Evolutionary conservation across 164 flowering plant species (phyloP).

Genomic region (Kingdonia uniflora): DNA sequence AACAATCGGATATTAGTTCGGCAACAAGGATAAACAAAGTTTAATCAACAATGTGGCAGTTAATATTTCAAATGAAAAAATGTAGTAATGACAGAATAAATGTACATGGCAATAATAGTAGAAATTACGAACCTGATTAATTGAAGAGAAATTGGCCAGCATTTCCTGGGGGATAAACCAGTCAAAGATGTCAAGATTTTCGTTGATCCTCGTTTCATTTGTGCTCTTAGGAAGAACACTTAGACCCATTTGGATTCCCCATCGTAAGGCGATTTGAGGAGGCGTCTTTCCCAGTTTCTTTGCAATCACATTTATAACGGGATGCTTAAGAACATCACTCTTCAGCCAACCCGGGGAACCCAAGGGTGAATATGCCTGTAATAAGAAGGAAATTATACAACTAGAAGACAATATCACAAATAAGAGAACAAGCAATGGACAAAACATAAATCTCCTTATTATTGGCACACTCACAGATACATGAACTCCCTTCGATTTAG

Average conservation of each 20-base stretch:
- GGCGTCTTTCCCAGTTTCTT: constrained; percentile 68
- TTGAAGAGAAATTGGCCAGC: constrained; percentile 47
- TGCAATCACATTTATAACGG: constrained; percentile 35
- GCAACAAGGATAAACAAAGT: too few species aligned
- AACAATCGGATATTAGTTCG: too few species aligned
- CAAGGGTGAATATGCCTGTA: constrained; percentile 77
- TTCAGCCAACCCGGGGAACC: constrained; percentile 61
- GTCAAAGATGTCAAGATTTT: constrained; percentile 55
- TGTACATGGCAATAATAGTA: background rate
- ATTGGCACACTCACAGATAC: constrained; percentile 46
- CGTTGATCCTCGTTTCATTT: constrained; percentile 49
- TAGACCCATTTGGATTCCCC: constrained; percentile 85
- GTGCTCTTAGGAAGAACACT: constrained; percentile 84
- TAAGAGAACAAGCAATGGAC: too few species aligned
- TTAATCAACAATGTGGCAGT: too few species aligned
- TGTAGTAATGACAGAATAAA: too few species aligned
- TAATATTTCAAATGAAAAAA: too few species aligned
- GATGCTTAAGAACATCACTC: constrained; percentile 48
- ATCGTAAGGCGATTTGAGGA: constrained; percentile 67
- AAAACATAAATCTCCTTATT: background rate
- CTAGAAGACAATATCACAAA: too few species aligned
- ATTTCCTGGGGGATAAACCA: constrained; percentile 81
- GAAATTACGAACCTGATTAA: constrained; percentile 49
- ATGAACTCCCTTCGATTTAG: constrained; percentile 64
- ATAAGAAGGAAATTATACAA: background rate